These are phyloP conservation scores for Arbutus unedo DNA, from an alignment of 148 eudicot genomes.

Conservation along the genomic window DNA sequence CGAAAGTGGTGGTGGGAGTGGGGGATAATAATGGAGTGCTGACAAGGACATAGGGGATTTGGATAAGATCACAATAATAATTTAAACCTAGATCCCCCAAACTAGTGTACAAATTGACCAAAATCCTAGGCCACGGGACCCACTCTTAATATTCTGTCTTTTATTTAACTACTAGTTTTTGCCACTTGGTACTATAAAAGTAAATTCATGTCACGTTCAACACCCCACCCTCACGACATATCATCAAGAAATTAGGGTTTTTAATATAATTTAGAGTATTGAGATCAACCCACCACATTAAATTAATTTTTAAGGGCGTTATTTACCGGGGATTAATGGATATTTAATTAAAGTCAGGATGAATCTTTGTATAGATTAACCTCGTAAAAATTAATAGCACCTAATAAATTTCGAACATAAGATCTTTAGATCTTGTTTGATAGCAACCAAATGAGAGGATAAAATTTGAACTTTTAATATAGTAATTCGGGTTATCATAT, in stretches of 20 bases:
- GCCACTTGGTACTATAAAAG: background rate
- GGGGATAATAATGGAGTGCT: background rate
- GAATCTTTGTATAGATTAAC: too few species aligned
- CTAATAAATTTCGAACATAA: too few species aligned
- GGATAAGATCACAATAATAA: background rate
- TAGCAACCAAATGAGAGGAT: too few species aligned
- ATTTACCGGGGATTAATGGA: too few species aligned
- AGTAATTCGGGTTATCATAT: too few species aligned
- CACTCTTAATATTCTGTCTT: background rate
- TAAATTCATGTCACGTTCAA: background rate
- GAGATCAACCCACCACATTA: too few species aligned
- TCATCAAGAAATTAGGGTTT: background rate
- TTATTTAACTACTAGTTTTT: background rate
- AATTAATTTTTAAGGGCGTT: too few species aligned
- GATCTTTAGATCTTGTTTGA: too few species aligned
- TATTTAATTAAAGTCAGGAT: too few species aligned
- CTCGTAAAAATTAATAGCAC: too few species aligned
- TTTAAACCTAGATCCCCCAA: background rate
- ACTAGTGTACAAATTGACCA: background rate
- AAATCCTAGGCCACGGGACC: background rate
- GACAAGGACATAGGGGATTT: background rate
- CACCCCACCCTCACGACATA: background rate
- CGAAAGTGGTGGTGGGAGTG: background rate
- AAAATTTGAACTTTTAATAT: too few species aligned
- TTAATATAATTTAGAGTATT: too few species aligned